phyloP scores from a whole-genome alignment of 2,329 filamentous ascomycete genomes.

The Alternaria burnsii region DNA sequence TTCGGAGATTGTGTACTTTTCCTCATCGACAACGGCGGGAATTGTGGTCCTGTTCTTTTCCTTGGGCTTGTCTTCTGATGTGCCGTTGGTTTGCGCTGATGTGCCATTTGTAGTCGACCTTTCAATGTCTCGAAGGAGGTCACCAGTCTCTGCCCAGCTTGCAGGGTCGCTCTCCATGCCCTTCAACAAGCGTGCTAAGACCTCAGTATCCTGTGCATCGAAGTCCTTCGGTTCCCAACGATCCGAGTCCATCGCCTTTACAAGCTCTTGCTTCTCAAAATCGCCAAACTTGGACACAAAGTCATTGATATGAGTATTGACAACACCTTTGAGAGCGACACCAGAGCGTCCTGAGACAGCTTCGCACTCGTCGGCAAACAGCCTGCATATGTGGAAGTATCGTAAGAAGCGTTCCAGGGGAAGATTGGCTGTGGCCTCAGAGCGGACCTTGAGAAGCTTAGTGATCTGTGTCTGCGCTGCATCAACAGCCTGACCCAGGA shows the following conservation, averaged over 20 bases:
- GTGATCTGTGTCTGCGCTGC: conserved; percentile 77
- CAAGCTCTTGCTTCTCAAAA: conserved; percentile 75
- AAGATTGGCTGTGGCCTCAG: conserved; percentile 75
- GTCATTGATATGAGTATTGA: conserved; percentile 82
- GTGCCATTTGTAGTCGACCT: conserved; percentile 37
- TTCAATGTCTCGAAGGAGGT: conserved; percentile 35
- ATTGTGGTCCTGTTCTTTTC: conserved; percentile 57
- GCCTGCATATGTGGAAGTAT: conserved; percentile 82
- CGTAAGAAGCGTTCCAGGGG: conserved; percentile 76
- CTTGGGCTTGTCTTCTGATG: conserved; percentile 37
- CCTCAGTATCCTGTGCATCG: conserved; percentile 65
- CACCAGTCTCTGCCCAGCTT: conserved; percentile 70
- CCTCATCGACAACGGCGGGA: conserved; percentile 79
- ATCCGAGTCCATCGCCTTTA: conserved; percentile 80
- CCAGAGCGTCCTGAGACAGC: conserved; percentile 82
- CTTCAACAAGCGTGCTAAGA: conserved; percentile 71
- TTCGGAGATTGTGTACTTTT: conserved; percentile 84
- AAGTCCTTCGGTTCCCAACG: conserved; percentile 84
- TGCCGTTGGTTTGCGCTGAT: conserved; percentile 40
- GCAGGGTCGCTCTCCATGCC: conserved; percentile 75
- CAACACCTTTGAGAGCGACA: conserved; percentile 76
- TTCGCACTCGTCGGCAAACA: conserved; percentile 88
- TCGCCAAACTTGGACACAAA: conserved; percentile 78
- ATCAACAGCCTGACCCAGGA: conserved; percentile 82
- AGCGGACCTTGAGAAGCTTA: conserved; percentile 78